Evolutionary conservation across 306 rosid species (phyloP), one percentile per base, ranked within the genome.

Genomic region (Quercus dentata): DNA sequence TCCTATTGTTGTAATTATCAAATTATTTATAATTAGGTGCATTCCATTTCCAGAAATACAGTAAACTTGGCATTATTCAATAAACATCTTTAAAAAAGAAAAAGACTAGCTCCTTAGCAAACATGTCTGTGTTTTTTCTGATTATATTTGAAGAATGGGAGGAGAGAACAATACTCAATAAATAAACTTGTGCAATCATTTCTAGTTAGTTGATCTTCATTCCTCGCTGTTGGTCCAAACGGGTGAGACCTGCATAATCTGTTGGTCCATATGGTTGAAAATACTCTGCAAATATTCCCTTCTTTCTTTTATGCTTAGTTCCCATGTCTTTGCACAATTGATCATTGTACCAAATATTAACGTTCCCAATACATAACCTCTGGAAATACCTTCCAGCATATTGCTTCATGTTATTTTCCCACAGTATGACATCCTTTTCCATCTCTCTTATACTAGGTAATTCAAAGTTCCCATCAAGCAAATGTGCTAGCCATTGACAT

Each of bases 321-420:
- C 85, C 86, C 79, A 87, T 82, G 57, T 90, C 94, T 71, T 71
- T 86, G 81, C 90, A 86, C 62, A 88, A 17, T 0, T 84, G 89
- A 71, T 90, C 90, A 5, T 83, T 78, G 64, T 90, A 86, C 86
- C 86, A 87, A 0, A 84, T 84, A 7, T 20, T 49, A 19, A 72
- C 21, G 61, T 0, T 25, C 2, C 13, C 31, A 55, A 88, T 59
- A 73, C 94, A 90, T 33, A 79, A 51, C 56, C 80, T 88, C 84
- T 74, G 41, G 19, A 69, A 58, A 30, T 76, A 59, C 1, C 4
- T 73, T 2, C 86, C 85, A 5, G 44, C 70, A 69, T 81, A 74
- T 46, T 38, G 70, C 69, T 85, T 88, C 80, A 85, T 28, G 54
- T 55, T 31, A 0, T 75, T 85, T 74, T 86, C 88, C 89, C 92